Conservation (phyloP, 2,329 filamentous ascomycete genomes). For the Cucurbitaria berberidis region DNA sequence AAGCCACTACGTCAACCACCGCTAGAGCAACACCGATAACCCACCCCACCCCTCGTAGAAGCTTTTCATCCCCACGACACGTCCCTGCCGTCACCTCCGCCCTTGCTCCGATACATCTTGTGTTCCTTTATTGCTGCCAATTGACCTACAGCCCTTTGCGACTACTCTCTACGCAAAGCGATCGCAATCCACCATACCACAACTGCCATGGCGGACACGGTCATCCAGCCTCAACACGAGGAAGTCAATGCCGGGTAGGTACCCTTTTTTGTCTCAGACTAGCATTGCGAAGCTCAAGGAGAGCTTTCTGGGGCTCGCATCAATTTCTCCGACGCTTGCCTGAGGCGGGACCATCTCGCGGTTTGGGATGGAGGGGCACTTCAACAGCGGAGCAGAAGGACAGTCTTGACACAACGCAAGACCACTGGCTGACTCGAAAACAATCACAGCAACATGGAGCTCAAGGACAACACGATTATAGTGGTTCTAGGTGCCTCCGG, state of each 20-base stretch:
- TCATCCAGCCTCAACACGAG: conserved; percentile 54
- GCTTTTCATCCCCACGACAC: conserved; percentile 40
- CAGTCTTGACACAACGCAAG: conserved; percentile 10
- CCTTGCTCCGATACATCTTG: conserved; percentile 17
- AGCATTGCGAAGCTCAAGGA: neutral
- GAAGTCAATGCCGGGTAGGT: conserved; percentile 57
- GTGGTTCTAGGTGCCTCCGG: conserved; percentile 96
- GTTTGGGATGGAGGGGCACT: conserved; percentile 14
- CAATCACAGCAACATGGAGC: conserved; percentile 77
- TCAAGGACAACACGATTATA: conserved; percentile 98
- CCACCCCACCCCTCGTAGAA: conserved; percentile 46
- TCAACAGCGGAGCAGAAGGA: conserved; percentile 9
- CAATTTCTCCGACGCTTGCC: conserved; percentile 9
- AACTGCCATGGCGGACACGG: conserved; percentile 54
- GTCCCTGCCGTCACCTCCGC: conserved; percentile 35
- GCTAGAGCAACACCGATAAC: conserved; percentile 38
- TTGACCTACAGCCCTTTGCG: conserved; percentile 29
- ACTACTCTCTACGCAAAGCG: conserved; percentile 25
- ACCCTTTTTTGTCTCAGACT: neutral
- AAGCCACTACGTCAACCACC: conserved; percentile 39
- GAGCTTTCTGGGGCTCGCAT: neutral
- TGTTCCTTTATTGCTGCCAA: conserved; percentile 19
- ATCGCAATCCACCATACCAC: conserved; percentile 24
- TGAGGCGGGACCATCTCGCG: neutral
- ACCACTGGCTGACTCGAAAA: conserved; percentile 36